Evolutionary conservation across 345 rosid species (phyloP), one percentile per base, ranked within the genome.

Genomic region (Populus davidiana): DNA sequence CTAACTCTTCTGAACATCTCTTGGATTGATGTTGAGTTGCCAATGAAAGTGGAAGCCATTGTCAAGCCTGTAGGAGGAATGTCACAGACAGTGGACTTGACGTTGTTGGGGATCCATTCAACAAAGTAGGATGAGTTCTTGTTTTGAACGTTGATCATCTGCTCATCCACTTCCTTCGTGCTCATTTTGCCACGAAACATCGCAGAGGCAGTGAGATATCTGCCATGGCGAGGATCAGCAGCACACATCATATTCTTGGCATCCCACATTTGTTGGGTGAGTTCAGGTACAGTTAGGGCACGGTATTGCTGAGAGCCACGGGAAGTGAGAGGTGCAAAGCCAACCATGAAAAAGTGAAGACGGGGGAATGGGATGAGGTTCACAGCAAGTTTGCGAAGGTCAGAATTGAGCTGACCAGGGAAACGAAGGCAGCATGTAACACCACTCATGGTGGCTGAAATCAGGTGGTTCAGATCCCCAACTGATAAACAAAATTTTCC

Each of bases 171-270:
- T 86, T 91, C 93, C 74, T 91, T 91, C 1, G 96, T 91, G 85
- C 96, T 91, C 93, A 91, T 91, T 80, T 91, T 91, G 25, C 96
- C 96, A 10, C 92, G 96, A 87, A 91, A 91, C 89, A 91, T 80
- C 23, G 94, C 94, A 5, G 94, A 91, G 67, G 94, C 94, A 2
- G 94, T 91, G 25, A 89, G 86, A 84, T 89, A 91, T 38, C 93
- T 75, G 2, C 94, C 96, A 27, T 91, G 93, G 14, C 93, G 90
- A 29, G 93, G 94, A 81, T 89, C 93, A 36, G 93, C 93, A 1
- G 93, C 91, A 38, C 93, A 89, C 93, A 91, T 91, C 95, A 91
- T 91, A 80, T 91, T 91, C 87, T 91, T 91, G 76, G 93, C 81
- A 74, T 91, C 96, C 96, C 96, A 90, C 96, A 91, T 91, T 78